phyloP scores from a whole-genome alignment of 2,329 filamentous ascomycete species.

The Magnaporthiopsis rhizophila region DNA sequence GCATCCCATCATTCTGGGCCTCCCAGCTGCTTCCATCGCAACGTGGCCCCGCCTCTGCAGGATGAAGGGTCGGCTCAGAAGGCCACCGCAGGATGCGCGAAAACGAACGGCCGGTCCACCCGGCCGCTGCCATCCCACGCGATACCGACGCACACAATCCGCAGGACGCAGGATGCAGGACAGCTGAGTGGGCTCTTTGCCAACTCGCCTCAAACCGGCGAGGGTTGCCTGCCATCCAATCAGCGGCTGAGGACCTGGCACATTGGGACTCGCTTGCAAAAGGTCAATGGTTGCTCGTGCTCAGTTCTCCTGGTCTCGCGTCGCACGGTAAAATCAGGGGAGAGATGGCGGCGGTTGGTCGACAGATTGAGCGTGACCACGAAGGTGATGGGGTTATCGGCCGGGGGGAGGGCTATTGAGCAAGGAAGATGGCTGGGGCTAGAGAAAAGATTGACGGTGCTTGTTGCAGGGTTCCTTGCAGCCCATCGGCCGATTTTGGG shows the following conservation, averaged over 20 bases:
- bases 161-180: background rate
- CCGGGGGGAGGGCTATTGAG: conserved; percentile 12
- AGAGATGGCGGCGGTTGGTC: background rate
- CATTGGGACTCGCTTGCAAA: background rate
- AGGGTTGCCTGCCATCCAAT: background rate
- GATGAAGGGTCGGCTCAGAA: background rate
- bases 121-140: background rate
- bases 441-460: background rate
- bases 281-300: background rate
- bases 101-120: too few relatives aligned
- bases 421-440: conserved; percentile 4
- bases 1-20: background rate
- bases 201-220: background rate
- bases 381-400: background rate
- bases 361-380: background rate
- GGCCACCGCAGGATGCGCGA: too few relatives aligned
- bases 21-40: too few relatives aligned
- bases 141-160: background rate
- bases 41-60: background rate
- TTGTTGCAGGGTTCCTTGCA: conserved; percentile 13
- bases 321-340: background rate
- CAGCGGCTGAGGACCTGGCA: background rate
- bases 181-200: background rate
- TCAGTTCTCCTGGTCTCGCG: background rate
- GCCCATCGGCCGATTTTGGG: background rate